Percentiles rank a stretch among this genome's conserved stretches.
phyloP scores from a whole-genome alignment of 164 flowering plant species.

The Buxus sempervirens region DNA sequence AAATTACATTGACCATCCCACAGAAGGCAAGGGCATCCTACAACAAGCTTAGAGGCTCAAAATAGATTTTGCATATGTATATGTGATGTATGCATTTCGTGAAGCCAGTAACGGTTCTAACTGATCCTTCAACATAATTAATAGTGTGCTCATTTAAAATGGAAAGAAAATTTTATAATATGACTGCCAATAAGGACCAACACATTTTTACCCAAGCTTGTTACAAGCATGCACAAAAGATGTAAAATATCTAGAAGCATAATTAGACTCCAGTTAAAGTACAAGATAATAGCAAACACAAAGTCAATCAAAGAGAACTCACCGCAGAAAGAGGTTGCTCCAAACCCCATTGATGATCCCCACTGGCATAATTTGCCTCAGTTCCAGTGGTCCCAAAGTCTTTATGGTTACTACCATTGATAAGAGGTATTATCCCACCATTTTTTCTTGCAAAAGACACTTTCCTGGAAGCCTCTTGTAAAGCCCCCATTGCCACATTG shows the following conservation, averaged over 20 bases:
- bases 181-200: too few relatives aligned
- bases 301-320: conserved; percentile 21
- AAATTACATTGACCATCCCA: too few relatives aligned
- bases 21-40: too few relatives aligned
- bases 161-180: too few relatives aligned
- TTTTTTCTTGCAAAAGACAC: conserved; percentile 48
- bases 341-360: conserved; percentile 24
- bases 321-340: conserved; percentile 52
- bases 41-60: too few relatives aligned
- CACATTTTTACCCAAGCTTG: too few relatives aligned
- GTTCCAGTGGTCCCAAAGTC: conserved; percentile 18
- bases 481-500: conserved; percentile 49
- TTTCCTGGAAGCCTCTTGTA: conserved; percentile 53
- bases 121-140: too few relatives aligned
- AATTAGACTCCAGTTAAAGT: not conserved
- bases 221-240: not conserved
- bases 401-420: conserved; percentile 41
- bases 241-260: not conserved
- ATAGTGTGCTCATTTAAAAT: too few relatives aligned
- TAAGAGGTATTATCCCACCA: conserved; percentile 36
- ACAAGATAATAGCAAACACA: not conserved
- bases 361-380: conserved; percentile 12
- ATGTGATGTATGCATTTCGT: too few relatives aligned
- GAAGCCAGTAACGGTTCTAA: too few relatives aligned
- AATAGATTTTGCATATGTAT: too few relatives aligned